Base-by-base conservation (phyloP, 2,329 filamentous ascomycete genomes). In the Microsporum ferrugineum region DNA sequence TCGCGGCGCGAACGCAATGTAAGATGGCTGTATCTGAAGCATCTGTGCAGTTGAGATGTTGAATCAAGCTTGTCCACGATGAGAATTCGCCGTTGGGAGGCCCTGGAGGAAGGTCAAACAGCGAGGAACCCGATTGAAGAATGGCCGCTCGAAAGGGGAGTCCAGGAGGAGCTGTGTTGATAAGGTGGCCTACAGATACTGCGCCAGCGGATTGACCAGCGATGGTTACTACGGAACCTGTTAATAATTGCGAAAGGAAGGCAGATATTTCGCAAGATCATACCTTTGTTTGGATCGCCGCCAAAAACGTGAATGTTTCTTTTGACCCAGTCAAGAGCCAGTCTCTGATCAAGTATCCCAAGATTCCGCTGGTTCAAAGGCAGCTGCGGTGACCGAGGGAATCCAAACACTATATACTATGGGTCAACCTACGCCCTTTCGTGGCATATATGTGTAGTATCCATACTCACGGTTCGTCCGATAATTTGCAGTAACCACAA, bases 271-370 rank as follows among this genome's bases (percentile, higher is more conserved):
- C 14, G 83, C 23, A 14, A 5, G 23, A 3, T 12, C 12, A 29
- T 55, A 55, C 51, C 76, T 12, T 74, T 72, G 2, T 72, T 68
- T 2, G 76, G 70, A 66, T 84, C 78, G 10, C 82, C 82, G 7
- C 82, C 82, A 65, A 84, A 84, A 7, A 76, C 68, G 65, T 78
- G 71, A 59, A 84, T 82, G 63, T 82, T 72, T 47, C 77, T 67
- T 60, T 80, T 76, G 2, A 85, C 75, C 83, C 83, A 86, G 65
- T 83, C 73, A 6, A 86, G 71, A 33, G 80, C 81, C n/a, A 82
- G 72, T 8, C 80, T 75, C 67, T 85, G 82, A 62, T 84, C 81
- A 59, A 78, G 72, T 0, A 83, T 70, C 2, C 75, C 81, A 8
- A 89, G 71, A 68, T 91, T 92, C 2, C 84, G 53, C 27, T 57